Evolutionary conservation across 352 stramenopile species (phyloP), one percentile per base, ranked within the genome.

Genomic region (Vaucheria bursata): DNA sequence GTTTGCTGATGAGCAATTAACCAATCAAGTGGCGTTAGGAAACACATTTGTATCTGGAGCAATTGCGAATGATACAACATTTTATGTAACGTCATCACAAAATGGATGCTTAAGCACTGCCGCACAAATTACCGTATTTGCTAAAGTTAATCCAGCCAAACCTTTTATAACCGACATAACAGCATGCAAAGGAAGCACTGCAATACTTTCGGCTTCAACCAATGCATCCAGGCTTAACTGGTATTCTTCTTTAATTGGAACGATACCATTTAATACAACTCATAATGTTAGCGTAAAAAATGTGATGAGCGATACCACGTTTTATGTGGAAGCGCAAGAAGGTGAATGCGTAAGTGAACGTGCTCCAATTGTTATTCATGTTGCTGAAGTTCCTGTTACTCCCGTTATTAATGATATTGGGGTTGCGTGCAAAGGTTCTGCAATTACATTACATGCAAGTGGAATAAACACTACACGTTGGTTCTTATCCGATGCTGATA

Each of bases 181-280:
- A 59, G 45, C 45, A 59, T 59, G 45, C 45, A 59, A 59, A 59
- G 45, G 45, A 59, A 59, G 45, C 45, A 59, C 45, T 59, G 45
- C 45, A 59, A 59, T 59, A 59, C 45, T 59, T 59, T 59, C 45
- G 45, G 45, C 45, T 59, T 59, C 45, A 59, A 59, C 45, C 45
- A 59, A 59, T 59, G 45, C 45, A 59, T 59, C 45, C 45, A 59
- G 45, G 45, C 45, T 59, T 59, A 59, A 59, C 45, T 59, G 45
- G 45, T 59, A 59, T 59, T 59, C 45, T 59, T 59, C 45, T 59
- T 59, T 59, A 59, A 59, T 59, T 59, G 45, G 45, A 59, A 59
- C 45, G 45, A 59, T 59, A 59, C 45, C 45, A 59, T 59, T 59
- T 59, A 59, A 59, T 59, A 59, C 45, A 59, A 59, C 45, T 59